A percentile compares a stretch with the other conserved stretches of the same genome.
Conservation (phyloP, 2,329 filamentous ascomycete genomes). For the Sordariomycetes sp. region DNA sequence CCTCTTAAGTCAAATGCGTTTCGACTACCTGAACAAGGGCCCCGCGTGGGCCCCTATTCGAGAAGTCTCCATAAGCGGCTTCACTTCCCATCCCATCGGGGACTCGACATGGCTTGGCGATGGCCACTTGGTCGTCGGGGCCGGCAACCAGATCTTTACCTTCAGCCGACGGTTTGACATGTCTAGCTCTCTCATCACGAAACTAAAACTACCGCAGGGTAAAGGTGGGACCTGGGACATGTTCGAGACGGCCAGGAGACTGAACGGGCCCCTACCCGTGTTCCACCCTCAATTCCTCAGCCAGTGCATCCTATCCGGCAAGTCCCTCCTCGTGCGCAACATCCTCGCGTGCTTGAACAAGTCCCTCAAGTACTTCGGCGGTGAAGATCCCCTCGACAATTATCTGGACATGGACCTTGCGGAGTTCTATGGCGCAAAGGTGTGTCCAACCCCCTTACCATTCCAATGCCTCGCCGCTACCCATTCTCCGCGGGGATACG, state of each 20-base stretch:
- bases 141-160: constrained; percentile 84
- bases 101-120: constrained; percentile 86
- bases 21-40: constrained; percentile 79
- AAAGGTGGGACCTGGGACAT: constrained; percentile 52
- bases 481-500: neutral
- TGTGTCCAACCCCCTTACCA: constrained; percentile 1
- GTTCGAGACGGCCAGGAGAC: constrained; percentile 69
- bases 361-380: constrained; percentile 70
- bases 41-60: constrained; percentile 83
- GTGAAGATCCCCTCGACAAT: constrained; percentile 71
- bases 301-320: constrained; percentile 77
- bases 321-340: constrained; percentile 57
- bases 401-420: constrained; percentile 57
- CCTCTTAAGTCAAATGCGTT: constrained; percentile 76
- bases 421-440: constrained; percentile 39
- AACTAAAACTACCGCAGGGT: constrained; percentile 33
- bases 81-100: constrained; percentile 83
- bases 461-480: neutral
- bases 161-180: constrained; percentile 66
- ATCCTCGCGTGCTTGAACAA: constrained; percentile 64
- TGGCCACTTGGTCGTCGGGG: constrained; percentile 76
- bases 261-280: constrained; percentile 80
- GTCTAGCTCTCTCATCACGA: constrained; percentile 46
- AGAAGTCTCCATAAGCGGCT: constrained; percentile 68
- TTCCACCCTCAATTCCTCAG: constrained; percentile 89